A percentile compares a stretch with the other conserved stretches of the same genome.
Evolutionary conservation across 257 asterid genomes (phyloP).

Genomic region (Perilla frutescens): DNA sequence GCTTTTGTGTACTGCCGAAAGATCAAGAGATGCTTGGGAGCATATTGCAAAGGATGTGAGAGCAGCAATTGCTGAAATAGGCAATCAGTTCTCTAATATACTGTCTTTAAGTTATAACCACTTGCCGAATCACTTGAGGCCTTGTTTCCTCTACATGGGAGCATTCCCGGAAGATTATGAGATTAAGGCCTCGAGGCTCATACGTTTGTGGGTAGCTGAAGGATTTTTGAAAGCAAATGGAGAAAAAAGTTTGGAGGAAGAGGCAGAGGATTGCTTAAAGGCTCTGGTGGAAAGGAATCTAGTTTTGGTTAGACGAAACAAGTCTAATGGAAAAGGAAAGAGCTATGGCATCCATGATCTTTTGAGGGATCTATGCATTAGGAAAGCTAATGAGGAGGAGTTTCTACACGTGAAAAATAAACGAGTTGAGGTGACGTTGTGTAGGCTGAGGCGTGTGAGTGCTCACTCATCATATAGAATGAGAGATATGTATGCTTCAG

Average conservation of each 20-base stretch:
- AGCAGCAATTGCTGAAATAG: not conserved
- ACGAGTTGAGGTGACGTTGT: too few species aligned
- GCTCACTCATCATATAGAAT: too few species aligned
- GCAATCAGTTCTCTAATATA: not conserved
- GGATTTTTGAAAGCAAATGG: conserved; percentile 17
- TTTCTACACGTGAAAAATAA: not conserved
- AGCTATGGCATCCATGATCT: conserved; percentile 29
- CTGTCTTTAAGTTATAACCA: conserved; percentile 9
- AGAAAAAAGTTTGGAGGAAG: conserved; percentile 11
- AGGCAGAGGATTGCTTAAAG: not conserved
- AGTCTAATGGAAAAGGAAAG: not conserved
- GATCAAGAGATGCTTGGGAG: conserved; percentile 16
- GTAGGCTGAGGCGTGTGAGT: too few species aligned
- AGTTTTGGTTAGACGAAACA: not conserved
- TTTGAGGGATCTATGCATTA: conserved; percentile 25
- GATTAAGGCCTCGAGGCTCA: conserved; percentile 13
- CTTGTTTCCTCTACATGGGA: conserved; percentile 29
- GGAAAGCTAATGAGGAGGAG: conserved; percentile 22
- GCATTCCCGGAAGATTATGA: conserved; percentile 31
- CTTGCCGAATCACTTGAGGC: conserved; percentile 29
- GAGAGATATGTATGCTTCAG: not conserved
- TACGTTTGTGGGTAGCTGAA: conserved; percentile 27
- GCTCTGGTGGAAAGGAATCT: conserved; percentile 32
- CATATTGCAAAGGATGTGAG: conserved; percentile 8
- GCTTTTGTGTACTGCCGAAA: conserved; percentile 5